Conservation (phyloP, 208 protist species). For the Acanthamoeba royreba region DNA sequence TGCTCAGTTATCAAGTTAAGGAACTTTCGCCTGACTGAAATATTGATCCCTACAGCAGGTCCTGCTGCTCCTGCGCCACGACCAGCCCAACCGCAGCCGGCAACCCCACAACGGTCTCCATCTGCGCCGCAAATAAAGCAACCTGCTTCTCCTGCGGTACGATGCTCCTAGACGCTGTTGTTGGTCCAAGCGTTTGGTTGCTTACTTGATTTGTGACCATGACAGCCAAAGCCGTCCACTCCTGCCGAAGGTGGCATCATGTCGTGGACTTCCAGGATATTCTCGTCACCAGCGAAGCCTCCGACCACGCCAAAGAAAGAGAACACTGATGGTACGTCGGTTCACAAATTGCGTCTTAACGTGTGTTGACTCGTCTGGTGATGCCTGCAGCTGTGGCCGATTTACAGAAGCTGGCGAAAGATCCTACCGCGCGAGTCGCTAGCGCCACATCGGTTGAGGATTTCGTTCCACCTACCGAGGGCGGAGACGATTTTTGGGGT, state of each 20-base stretch:
- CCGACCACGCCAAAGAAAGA: not conserved
- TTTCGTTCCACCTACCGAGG: not conserved
- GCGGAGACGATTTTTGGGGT: not conserved
- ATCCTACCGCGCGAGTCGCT: not conserved
- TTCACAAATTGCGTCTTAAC: not conserved
- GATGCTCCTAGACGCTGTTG: too few relatives aligned
- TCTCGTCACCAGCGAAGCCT: not conserved
- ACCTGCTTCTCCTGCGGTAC: too few relatives aligned
- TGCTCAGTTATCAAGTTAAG: too few relatives aligned
- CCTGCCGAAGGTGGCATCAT: not conserved
- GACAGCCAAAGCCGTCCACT: not conserved
- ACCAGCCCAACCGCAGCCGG: not conserved
- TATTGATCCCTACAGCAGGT: not conserved
- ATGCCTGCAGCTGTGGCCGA: not conserved
- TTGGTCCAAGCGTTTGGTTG: not conserved
- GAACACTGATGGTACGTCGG: not conserved
- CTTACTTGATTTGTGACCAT: not conserved
- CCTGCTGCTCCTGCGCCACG: not conserved
- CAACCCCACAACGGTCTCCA: not conserved
- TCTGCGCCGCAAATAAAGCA: not conserved
- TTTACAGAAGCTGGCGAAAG: not conserved
- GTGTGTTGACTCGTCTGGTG: too few relatives aligned
- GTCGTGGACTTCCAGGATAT: constrained; percentile 18
- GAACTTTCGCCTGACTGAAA: too few relatives aligned
- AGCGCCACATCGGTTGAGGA: not conserved